Evolutionary conservation across 306 rosid species (phyloP), one percentile per base, ranked within the genome.

Genomic region (Fragaria nilgerrensis): DNA sequence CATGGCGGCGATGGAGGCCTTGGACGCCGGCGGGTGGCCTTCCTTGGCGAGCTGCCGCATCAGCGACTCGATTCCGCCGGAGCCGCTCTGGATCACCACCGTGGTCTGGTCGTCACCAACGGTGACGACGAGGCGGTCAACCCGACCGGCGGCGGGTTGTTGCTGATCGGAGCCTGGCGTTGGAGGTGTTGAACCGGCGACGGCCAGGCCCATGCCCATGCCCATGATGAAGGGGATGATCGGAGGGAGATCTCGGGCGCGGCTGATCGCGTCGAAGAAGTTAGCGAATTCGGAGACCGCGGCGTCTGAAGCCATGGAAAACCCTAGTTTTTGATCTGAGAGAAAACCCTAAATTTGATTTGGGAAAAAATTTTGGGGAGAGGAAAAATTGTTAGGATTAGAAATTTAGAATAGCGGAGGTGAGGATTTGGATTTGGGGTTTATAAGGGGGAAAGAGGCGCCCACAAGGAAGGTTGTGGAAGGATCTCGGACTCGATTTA

Each of bases 21-120:
- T 89, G 0, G 98, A 84, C 20, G 98, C 97, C 20, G 98, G 98
- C 0, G 93, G 92, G 8, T 49, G 90, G 41, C 92, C 92, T 23
- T 44, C 75, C 70, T 92, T 92, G 45, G 5, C 87, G 7, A 89
- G 34, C 0, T 84, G 87, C 0, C 73, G 89, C 13, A 94, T 45
- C 71, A 94, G 84, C 2, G 83, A 78, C 6, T 89, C 93, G 2
- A 93, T 68, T 44, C 82, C 76, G 43, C 79, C 80, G 0, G 93
- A 78, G 34, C 79, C 78, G 3, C 89, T 92, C 14, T 90, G 92
- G 2, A 94, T 80, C 17, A 92, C 89, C 68, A 89, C 72, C 90
- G 88, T 82, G 6, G 80, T 84, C 27, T 89, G 97, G 4, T 87
- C 75, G 0, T 83, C 80, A 8, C 95, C 93, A 75, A 90, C 86